phyloP scores from a whole-genome alignment of 306 rosid genomes.

The Prosopis cineraria region DNA sequence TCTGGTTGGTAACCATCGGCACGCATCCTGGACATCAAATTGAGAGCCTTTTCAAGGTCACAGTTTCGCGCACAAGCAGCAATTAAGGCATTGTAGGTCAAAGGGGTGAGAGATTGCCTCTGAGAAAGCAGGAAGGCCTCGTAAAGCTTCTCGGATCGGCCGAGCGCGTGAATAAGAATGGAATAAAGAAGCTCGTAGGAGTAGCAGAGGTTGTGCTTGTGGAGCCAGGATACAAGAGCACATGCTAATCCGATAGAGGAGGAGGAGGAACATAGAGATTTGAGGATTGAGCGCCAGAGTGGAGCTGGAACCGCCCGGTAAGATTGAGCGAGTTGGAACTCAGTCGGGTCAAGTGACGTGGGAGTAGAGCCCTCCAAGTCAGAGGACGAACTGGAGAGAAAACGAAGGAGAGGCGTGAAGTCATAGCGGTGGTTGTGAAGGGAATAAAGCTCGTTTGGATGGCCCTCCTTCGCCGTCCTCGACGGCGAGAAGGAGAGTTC shows the following conservation, averaged over 20 bases:
- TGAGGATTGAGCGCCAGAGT: slow-evolving; percentile 67
- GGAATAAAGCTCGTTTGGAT: slow-evolving; percentile 37
- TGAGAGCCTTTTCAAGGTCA: slow-evolving; percentile 70
- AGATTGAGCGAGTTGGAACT: slow-evolving; percentile 59
- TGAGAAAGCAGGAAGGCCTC: slow-evolving; percentile 73
- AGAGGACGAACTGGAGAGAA: slow-evolving; percentile 38
- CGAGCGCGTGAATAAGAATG: slow-evolving; percentile 75
- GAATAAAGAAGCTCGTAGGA: slow-evolving; percentile 71
- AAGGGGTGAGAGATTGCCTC: slow-evolving; percentile 54
- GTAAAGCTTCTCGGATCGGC: slow-evolving; percentile 70
- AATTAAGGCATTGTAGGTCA: slow-evolving; percentile 68
- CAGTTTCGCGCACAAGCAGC: slow-evolving; percentile 69
- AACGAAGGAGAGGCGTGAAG: slow-evolving; percentile 59
- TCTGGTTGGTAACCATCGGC: slow-evolving; percentile 63
- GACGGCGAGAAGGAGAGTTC: slow-evolving; percentile 36
- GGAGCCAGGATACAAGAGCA: slow-evolving; percentile 68
- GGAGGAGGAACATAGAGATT: slow-evolving; percentile 61
- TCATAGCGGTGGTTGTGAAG: slow-evolving; percentile 49
- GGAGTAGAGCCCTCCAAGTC: slow-evolving; percentile 33
- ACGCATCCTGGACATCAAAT: slow-evolving; percentile 71
- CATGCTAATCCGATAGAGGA: slow-evolving; percentile 55
- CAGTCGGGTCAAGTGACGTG: slow-evolving; percentile 52
- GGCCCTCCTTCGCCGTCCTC: slow-evolving; percentile 27
- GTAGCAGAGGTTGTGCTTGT: slow-evolving; percentile 67
- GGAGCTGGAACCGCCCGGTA: slow-evolving; percentile 69